Evolutionary conservation across 495 filamentous ascomycete genomes (phyloP).

Genomic region (Penicillium psychrofluorescens): DNA sequence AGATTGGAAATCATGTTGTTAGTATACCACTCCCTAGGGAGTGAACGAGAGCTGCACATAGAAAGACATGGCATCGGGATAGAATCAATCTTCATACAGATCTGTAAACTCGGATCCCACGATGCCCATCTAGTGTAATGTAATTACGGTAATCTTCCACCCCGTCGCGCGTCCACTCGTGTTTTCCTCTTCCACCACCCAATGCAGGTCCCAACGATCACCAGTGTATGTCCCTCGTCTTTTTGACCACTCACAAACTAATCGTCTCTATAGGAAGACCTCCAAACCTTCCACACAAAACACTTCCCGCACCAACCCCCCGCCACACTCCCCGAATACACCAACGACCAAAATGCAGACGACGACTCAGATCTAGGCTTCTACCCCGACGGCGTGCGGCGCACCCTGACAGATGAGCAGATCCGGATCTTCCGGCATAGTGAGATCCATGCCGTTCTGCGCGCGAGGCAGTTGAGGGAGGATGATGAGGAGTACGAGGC

Average conservation of each 20-base stretch:
- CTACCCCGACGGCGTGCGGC: conserved; percentile 82
- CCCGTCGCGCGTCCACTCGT: conserved; percentile 5
- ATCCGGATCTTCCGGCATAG: conserved; percentile 86
- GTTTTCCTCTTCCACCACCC: neutral
- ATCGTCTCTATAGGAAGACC: conserved; percentile 51
- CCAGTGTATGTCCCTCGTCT: conserved; percentile 29
- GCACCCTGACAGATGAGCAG: conserved; percentile 88
- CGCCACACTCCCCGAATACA: conserved; percentile 7
- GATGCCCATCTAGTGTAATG: neutral
- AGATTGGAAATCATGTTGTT: conserved; percentile 68
- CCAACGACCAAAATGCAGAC: conserved; percentile 23
- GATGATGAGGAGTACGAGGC: conserved; percentile 25
- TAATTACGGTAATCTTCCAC: conserved; percentile 7
- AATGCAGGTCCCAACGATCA: conserved; percentile 38
- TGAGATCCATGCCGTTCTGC: conserved; percentile 69
- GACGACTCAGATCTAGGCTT: conserved; percentile 76
- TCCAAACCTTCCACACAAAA: conserved; percentile 57
- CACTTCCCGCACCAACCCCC: conserved; percentile 47
- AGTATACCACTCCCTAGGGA: conserved; percentile 36
- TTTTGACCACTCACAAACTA: too few relatives aligned
- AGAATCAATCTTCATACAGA: too few relatives aligned
- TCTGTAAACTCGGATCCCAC: too few relatives aligned
- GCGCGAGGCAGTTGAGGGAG: conserved; percentile 35
- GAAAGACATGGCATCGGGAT: neutral
- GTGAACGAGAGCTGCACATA: neutral